phyloP scores from a whole-genome alignment of 257 asterid genomes.

The Gynochthodes officinalis region DNA sequence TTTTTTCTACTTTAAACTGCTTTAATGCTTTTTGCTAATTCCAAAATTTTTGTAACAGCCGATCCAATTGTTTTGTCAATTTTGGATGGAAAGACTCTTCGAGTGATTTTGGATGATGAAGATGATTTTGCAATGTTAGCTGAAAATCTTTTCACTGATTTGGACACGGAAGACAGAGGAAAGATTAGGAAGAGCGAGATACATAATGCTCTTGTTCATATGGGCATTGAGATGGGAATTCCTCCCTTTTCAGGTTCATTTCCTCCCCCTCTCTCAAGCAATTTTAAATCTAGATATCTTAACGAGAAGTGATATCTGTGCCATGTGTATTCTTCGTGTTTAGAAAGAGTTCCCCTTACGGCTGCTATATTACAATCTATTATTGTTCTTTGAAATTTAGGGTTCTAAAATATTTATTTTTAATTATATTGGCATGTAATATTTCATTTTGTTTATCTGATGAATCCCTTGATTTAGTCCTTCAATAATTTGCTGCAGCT shows the following conservation, averaged over 20 bases:
- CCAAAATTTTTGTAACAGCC: conserved; percentile 28
- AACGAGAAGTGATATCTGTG: background rate
- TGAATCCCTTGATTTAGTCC: background rate
- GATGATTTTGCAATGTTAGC: conserved; percentile 70
- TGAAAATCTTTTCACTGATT: conserved; percentile 58
- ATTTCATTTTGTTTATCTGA: background rate
- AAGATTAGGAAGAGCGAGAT: conserved; percentile 50
- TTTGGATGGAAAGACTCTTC: conserved; percentile 47
- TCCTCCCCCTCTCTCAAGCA: background rate
- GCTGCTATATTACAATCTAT: background rate
- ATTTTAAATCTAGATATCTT: background rate
- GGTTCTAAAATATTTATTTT: background rate
- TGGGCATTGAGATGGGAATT: conserved; percentile 60
- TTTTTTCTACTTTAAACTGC: background rate
- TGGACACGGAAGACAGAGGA: conserved; percentile 55
- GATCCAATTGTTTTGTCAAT: conserved; percentile 48
- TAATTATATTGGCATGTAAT: background rate
- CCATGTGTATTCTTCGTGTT: too few species aligned
- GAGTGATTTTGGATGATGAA: conserved; percentile 51
- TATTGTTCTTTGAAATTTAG: background rate
- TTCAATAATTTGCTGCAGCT: background rate
- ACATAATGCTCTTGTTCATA: conserved; percentile 40
- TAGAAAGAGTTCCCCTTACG: background rate
- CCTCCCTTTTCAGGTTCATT: conserved; percentile 53
- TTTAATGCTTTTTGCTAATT: background rate